These are phyloP conservation scores for Solanum okadae DNA, from an alignment of 257 asterid species.

Conservation along the genomic window DNA sequence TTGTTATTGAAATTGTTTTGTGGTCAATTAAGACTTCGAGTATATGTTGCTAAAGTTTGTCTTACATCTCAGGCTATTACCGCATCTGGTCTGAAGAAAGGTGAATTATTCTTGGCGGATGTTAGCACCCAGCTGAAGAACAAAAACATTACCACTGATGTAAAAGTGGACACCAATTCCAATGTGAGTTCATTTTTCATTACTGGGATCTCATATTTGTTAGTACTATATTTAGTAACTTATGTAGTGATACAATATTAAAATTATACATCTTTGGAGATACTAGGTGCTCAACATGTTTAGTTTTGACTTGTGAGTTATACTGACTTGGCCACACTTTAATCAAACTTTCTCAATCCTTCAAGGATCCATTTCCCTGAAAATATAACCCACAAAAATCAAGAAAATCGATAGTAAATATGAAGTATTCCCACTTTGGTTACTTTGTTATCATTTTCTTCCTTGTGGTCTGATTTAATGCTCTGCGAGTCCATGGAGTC, in stretches of 20 bases:
- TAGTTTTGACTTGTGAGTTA: not conserved
- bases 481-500: not conserved
- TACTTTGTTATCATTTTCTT: not conserved
- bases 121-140: slow-evolving; percentile 51
- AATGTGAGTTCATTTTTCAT: slow-evolving; percentile 26
- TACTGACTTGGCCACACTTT: not conserved
- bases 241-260: not conserved
- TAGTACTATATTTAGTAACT: not conserved
- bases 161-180: slow-evolving; percentile 54
- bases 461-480: not conserved
- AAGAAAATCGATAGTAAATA: not conserved
- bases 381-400: not conserved
- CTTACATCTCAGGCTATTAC: slow-evolving; percentile 43
- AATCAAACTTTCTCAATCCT: not conserved
- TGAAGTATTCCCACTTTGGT: not conserved
- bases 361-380: not conserved
- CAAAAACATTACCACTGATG: slow-evolving; percentile 50
- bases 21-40: not conserved
- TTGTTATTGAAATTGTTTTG: not conserved
- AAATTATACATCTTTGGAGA: not conserved
- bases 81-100: slow-evolving; percentile 49
- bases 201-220: not conserved
- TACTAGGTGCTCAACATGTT: not conserved
- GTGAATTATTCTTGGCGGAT: slow-evolving; percentile 44
- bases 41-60: not conserved